Conservation (phyloP, 352 stramenopile species). For the Globisporangium emineosum region DNA sequence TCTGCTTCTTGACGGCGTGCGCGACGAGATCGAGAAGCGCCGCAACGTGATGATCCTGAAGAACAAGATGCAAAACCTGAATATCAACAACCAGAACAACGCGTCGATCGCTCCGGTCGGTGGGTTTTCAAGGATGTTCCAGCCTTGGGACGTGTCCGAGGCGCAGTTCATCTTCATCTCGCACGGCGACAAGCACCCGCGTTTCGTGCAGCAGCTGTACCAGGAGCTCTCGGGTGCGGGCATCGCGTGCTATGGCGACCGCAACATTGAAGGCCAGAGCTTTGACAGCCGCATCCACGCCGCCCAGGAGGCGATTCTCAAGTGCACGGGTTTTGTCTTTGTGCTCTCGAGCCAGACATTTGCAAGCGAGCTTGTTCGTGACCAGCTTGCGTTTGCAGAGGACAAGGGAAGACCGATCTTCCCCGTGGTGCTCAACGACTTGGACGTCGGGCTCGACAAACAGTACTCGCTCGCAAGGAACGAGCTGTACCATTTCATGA, state of each 20-base stretch:
- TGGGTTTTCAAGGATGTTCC: constrained; percentile 59
- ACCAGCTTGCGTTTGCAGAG: constrained; percentile 81
- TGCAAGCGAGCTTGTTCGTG: constrained; percentile 65
- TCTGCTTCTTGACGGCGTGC: constrained; percentile 72
- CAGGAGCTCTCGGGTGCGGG: constrained; percentile 48
- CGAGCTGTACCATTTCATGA: constrained; percentile 80
- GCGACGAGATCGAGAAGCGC: constrained; percentile 81
- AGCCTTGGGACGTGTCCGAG: constrained; percentile 48
- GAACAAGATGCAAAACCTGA: constrained; percentile 31
- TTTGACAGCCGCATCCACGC: constrained; percentile 75
- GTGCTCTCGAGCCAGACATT: constrained; percentile 77
- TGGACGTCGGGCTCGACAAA: constrained; percentile 71
- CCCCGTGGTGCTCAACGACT: constrained; percentile 73
- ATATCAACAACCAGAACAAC: constrained; percentile 19
- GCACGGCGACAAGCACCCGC: constrained; percentile 67
- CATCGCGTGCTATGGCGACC: constrained; percentile 65
- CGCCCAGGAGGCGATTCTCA: constrained; percentile 76
- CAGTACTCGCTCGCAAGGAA: constrained; percentile 79
- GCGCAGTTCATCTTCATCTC: constrained; percentile 76
- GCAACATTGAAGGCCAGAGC: constrained; percentile 51
- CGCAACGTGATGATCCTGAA: constrained; percentile 40
- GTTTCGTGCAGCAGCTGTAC: constrained; percentile 70
- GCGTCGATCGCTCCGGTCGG: constrained; percentile 26
- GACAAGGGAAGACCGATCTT: constrained; percentile 84
- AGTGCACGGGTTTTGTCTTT: constrained; percentile 74